Base-by-base conservation (phyloP, 768 basidiomycete species). In the Trametes coccinea region DNA sequence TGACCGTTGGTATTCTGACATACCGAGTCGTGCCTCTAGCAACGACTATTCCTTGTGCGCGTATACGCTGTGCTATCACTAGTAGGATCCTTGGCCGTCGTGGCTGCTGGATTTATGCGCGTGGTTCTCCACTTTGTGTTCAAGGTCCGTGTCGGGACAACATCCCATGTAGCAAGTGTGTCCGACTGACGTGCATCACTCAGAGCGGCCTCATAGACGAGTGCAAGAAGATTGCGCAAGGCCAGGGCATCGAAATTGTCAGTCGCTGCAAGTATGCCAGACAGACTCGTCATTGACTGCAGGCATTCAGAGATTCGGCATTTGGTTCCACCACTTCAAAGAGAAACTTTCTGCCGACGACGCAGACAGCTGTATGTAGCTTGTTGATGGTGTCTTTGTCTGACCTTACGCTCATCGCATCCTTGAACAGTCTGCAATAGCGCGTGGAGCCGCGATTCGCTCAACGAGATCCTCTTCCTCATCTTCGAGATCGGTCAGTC, bases 391-490 rank as follows among this genome's bases (percentile, higher is more conserved):
- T 22, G 22, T 22, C 22, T 22, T 1, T 22, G 22, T 22, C 22
- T 22, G 22, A 22, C 22, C 22, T 22, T 22, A 22, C 22, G 2
- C 16, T 17, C 29, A 30, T 8, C 3, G 39, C 34, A 29, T 22
- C 22, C 27, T 31, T 14, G 22, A 45, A 39, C 68, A 93, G 92
- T 82, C 77, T 95, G 93, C 71, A 74, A 75, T 7, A 63, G 69
- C 29, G 76, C 77, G 7, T 94, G 87, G 84, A 77, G 74, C 63
- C 84, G 78, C 41, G 83, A 84, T 61, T 90, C 90, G 0, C 88
- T 86, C 84, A 76, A 80, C 2, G 82, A 88, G 67, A 85, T 95
- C 63, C 64, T 91, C 33, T 79, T 80, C 46, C 78, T 92, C 41
- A 68, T 93, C 41, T 68, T 88, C 30, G 80, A 82, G 29, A 75